Evolutionary conservation across 345 rosid genomes (phyloP).

Genomic region (Anastatica hierochuntica): DNA sequence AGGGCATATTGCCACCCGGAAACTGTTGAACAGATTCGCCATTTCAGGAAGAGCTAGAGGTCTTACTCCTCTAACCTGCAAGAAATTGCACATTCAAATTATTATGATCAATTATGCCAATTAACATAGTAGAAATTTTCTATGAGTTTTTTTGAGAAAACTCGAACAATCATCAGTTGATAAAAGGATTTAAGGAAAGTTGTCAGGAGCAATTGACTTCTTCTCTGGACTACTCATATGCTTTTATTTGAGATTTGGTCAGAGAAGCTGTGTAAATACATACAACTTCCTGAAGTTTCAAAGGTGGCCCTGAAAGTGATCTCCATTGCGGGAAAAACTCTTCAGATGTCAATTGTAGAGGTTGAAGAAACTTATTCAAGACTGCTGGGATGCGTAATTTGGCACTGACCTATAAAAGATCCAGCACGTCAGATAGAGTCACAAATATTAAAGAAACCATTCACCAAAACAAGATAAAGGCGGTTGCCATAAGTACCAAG

Average conservation of each 20-base stretch:
- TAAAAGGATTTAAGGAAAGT: no score
- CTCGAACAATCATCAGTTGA: background rate
- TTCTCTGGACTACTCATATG: background rate
- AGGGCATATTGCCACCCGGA: constrained; percentile 59
- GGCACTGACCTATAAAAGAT: constrained; percentile 53
- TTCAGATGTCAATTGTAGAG: constrained; percentile 60
- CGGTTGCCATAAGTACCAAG: constrained; percentile 40
- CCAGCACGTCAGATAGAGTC: constrained; percentile 13
- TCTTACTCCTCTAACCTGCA: constrained; percentile 85
- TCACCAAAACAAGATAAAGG: constrained; percentile 5
- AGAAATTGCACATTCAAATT: constrained; percentile 1
- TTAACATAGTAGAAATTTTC: no score
- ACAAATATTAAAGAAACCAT: constrained; percentile 1
- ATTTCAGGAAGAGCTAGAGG: constrained; percentile 78
- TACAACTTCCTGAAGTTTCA: constrained; percentile 99
- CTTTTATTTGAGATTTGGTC: background rate
- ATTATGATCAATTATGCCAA: no score
- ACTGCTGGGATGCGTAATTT: constrained; percentile 95
- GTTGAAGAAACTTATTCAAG: constrained; percentile 88
- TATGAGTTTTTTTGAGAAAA: background rate
- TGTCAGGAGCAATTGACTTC: background rate
- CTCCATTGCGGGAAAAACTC: constrained; percentile 98
- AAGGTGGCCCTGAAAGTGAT: constrained; percentile 87
- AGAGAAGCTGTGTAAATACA: constrained; percentile 25
- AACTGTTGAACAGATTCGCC: constrained; percentile 74